These are phyloP conservation scores for Bidens hawaiensis DNA, from an alignment of 140 eudicot species.

Conservation along the genomic window DNA sequence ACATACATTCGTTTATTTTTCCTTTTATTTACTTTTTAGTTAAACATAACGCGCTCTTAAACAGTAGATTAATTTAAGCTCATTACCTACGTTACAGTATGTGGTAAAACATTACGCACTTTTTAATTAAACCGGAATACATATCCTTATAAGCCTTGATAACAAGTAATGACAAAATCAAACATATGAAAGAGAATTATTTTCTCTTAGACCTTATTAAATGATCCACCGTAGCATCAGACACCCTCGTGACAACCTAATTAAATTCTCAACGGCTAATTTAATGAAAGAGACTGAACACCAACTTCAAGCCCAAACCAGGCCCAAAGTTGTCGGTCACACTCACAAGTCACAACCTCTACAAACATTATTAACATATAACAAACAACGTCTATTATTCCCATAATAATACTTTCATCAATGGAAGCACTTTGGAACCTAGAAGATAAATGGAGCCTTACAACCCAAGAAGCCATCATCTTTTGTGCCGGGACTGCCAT, in stretches of 20 bases:
- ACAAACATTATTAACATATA: conserved; percentile 12
- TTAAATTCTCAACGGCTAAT: conserved; percentile 41
- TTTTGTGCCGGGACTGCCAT: conserved; percentile 36
- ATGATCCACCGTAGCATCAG: conserved; percentile 28
- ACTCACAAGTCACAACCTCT: background rate
- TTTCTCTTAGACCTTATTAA: conserved; percentile 13
- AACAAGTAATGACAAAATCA: no score
- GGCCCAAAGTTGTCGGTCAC: conserved; percentile 24
- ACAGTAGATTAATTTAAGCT: no score
- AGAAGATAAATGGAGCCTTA: conserved; percentile 59
- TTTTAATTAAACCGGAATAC: no score
- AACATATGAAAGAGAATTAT: no score
- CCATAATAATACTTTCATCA: conserved; percentile 15
- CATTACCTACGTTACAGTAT: no score
- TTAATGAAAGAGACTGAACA: conserved; percentile 23
- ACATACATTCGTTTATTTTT: no score
- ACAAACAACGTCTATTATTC: conserved; percentile 5
- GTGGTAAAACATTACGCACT: no score
- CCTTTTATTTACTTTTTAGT: no score
- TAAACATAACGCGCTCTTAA: no score
- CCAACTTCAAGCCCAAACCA: conserved; percentile 12
- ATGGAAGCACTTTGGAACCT: conserved; percentile 74
- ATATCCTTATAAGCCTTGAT: no score
- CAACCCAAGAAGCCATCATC: conserved; percentile 48
- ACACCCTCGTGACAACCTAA: conserved; percentile 23